Percentiles rank a stretch among this genome's conserved stretches.
These are phyloP conservation scores for Umbelopsis vinacea DNA, from an alignment of 192 early-diverging fungal species.

Conservation along the genomic window DNA sequence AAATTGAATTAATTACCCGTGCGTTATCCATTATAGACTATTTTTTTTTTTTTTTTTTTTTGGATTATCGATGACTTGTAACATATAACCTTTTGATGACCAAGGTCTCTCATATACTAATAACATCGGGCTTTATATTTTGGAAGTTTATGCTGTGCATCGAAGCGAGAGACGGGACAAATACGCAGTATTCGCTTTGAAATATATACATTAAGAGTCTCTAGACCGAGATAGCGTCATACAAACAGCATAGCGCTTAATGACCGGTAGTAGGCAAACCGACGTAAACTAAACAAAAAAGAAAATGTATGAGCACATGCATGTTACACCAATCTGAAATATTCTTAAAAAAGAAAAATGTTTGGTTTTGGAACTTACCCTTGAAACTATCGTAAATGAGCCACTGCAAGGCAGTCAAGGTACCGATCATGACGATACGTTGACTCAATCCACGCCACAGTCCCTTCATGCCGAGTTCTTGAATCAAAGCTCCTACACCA, in stretches of 20 bases:
- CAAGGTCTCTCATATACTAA: too few relatives aligned
- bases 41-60: too few relatives aligned
- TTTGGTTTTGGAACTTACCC: constrained; percentile 27
- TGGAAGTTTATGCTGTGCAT: too few relatives aligned
- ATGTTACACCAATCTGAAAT: background rate
- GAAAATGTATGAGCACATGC: background rate
- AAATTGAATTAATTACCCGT: background rate
- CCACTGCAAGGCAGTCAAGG: constrained; percentile 87
- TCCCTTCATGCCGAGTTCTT: constrained; percentile 67
- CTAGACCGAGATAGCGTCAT: too few relatives aligned
- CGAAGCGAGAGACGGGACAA: too few relatives aligned
- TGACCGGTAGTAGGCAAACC: constrained; percentile 39
- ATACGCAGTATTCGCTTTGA: too few relatives aligned
- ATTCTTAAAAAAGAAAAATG: background rate
- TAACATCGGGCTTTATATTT: too few relatives aligned
- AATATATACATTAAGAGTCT: too few relatives aligned
- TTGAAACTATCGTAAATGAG: constrained; percentile 86
- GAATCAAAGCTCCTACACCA: constrained; percentile 35
- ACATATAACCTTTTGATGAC: too few relatives aligned
- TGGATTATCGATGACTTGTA: too few relatives aligned
- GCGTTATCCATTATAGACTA: background rate
- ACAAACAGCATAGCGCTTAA: background rate
- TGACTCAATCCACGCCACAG: constrained; percentile 83
- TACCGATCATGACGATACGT: constrained; percentile 93
- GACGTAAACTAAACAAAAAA: constrained; percentile 20